A percentile compares a stretch with the other conserved stretches of the same genome.
These are phyloP conservation scores for Pseudohalonectria lignicola DNA, from an alignment of 2,329 filamentous ascomycete species.

Conservation along the genomic window DNA sequence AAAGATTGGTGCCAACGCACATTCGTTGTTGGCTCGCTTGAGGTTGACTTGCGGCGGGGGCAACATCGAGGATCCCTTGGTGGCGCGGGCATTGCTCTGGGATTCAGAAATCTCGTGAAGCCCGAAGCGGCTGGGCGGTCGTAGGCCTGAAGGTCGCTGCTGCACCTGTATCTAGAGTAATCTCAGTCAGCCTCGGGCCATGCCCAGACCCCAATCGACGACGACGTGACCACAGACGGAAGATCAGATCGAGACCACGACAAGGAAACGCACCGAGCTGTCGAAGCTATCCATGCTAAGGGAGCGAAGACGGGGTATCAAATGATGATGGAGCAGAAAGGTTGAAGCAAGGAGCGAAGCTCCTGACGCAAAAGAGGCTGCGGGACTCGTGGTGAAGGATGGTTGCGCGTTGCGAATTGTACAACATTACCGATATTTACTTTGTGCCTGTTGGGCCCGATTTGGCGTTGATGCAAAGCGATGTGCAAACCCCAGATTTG, in stretches of 20 bases:
- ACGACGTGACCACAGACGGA: too few relatives aligned
- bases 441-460: too few relatives aligned
- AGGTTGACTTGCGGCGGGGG: conserved; percentile 26
- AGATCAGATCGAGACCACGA: background rate
- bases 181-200: background rate
- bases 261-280: conserved; percentile 1
- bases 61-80: conserved; percentile 9
- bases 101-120: conserved; percentile 48
- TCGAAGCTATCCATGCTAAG: conserved; percentile 8
- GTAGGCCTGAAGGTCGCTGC: conserved; percentile 5
- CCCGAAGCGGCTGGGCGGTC: conserved; percentile 12
- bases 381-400: conserved; percentile 15
- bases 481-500: too few relatives aligned
- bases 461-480: too few relatives aligned
- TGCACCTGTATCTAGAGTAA: background rate
- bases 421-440: background rate
- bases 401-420: background rate
- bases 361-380: conserved; percentile 18
- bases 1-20: too few relatives aligned
- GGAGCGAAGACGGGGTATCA: conserved; percentile 2
- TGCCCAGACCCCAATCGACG: too few relatives aligned
- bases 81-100: conserved; percentile 43
- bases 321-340: conserved; percentile 14
- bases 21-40: conserved; percentile 30
- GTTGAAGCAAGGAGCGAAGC: conserved; percentile 25